These are phyloP conservation scores for Pichia nanzhaoensis DNA, from an alignment of 805 yeast genomes.

Conservation along the genomic window DNA sequence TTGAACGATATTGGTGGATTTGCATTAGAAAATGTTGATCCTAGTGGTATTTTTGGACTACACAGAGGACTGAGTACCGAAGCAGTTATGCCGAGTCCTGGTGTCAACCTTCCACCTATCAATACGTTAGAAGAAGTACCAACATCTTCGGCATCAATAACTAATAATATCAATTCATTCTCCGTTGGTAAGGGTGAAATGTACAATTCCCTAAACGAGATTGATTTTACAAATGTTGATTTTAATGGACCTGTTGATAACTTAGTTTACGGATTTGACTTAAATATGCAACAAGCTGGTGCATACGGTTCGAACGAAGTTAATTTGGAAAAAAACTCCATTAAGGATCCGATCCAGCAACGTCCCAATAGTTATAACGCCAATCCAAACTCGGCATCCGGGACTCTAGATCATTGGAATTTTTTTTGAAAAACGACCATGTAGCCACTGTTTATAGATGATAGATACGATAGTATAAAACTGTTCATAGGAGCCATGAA, in stretches of 20 bases:
- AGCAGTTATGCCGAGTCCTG: background rate
- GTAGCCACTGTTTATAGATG: no score
- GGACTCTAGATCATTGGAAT: slow-evolving; percentile 1
- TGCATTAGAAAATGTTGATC: slow-evolving; percentile 13
- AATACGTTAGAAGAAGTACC: background rate
- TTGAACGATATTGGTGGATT: slow-evolving; percentile 28
- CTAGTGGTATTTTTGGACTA: slow-evolving; percentile 6
- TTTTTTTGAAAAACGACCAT: background rate
- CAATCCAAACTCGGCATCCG: background rate
- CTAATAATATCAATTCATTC: slow-evolving; percentile 1
- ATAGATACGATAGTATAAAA: no score
- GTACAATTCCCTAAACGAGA: slow-evolving; percentile 31
- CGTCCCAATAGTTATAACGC: no score
- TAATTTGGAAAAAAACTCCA: background rate
- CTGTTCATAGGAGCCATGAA: no score
- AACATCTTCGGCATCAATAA: background rate
- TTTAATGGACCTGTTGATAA: slow-evolving; percentile 20
- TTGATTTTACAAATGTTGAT: slow-evolving; percentile 35
- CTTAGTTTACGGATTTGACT: slow-evolving; percentile 18
- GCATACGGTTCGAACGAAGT: background rate
- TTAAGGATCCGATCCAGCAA: no score
- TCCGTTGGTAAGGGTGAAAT: slow-evolving; percentile 10
- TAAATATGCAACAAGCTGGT: background rate
- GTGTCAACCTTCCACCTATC: background rate
- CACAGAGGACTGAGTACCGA: slow-evolving; percentile 2